phyloP scores from a whole-genome alignment of 1,139 yeast species.

The Hyphopichia buzzinii region DNA sequence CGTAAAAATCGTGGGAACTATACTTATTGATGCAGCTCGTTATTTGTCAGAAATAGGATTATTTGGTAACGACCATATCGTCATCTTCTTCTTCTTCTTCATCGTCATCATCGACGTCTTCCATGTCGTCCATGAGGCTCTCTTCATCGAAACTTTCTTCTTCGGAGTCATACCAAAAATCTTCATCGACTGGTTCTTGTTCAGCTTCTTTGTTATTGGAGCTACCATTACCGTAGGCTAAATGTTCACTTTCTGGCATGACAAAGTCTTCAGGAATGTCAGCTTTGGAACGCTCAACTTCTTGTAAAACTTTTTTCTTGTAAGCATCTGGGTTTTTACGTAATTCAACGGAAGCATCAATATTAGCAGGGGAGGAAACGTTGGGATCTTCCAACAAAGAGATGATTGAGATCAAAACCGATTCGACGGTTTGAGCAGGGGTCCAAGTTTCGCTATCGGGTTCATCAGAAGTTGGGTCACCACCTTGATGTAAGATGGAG shows the following conservation, averaged over 20 bases:
- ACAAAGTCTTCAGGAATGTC: slow-evolving; percentile 85
- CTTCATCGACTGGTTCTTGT: slow-evolving; percentile 76
- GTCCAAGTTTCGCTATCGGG: slow-evolving; percentile 95
- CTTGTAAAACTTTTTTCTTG: slow-evolving; percentile 72
- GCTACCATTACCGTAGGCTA: slow-evolving; percentile 56
- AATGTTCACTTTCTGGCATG: slow-evolving; percentile 65
- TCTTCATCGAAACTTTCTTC: slow-evolving; percentile 55
- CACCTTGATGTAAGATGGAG: slow-evolving; percentile 86
- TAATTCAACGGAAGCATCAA: slow-evolving; percentile 93
- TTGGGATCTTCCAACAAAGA: slow-evolving; percentile 92
- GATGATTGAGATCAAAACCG: slow-evolving; percentile 84
- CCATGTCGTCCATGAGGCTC: slow-evolving; percentile 50
- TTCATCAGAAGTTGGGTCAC: slow-evolving; percentile 86
- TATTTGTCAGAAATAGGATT: neutral
- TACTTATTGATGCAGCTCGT: neutral
- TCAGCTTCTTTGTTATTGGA: slow-evolving; percentile 39
- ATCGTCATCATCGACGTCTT: slow-evolving; percentile 56
- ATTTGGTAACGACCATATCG: slow-evolving; percentile 6
- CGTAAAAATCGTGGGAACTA: neutral
- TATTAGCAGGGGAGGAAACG: slow-evolving; percentile 90
- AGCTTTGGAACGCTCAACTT: slow-evolving; percentile 78
- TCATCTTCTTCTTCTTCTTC: slow-evolving; percentile 52
- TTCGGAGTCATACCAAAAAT: slow-evolving; percentile 81
- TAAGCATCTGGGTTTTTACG: slow-evolving; percentile 80
- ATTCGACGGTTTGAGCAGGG: slow-evolving; percentile 94